Evolutionary conservation across 371 early-diverging fungal species (phyloP).

Genomic region (Blakeslea trispora): DNA sequence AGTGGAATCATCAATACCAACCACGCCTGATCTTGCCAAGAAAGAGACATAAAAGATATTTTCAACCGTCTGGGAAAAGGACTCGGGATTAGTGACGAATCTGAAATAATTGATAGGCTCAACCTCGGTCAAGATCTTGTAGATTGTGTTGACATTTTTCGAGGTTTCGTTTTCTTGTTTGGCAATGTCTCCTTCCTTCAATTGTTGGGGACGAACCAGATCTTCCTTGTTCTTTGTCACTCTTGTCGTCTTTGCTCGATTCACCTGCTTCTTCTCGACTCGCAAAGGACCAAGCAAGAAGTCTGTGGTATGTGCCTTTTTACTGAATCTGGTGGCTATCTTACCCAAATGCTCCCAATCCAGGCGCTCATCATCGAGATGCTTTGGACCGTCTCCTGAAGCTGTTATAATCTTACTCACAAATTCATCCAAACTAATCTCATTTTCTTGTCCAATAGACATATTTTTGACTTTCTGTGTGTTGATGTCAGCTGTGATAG

Average conservation of each 20-base stretch:
- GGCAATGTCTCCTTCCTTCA: constrained; percentile 72
- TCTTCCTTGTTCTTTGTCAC: constrained; percentile 48
- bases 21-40: constrained; percentile 83
- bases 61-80: constrained; percentile 92
- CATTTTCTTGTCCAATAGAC: constrained; percentile 63
- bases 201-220: constrained; percentile 40
- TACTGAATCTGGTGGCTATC: constrained; percentile 54
- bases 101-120: constrained; percentile 78
- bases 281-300: constrained; percentile 78
- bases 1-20: constrained; percentile 67
- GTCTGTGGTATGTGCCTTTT: constrained; percentile 64
- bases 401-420: constrained; percentile 57
- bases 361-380: constrained; percentile 25
- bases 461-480: constrained; percentile 77
- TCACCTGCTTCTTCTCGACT: constrained; percentile 61
- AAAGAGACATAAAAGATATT: constrained; percentile 95
- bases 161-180: constrained; percentile 91
- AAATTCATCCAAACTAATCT: constrained; percentile 76
- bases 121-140: constrained; percentile 54
- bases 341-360: constrained; percentile 72
- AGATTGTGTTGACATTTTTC: constrained; percentile 71
- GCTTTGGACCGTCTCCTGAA: constrained; percentile 42
- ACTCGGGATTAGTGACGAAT: constrained; percentile 88
- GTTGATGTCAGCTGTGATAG: constrained; percentile 73
- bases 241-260: constrained; percentile 23